These are phyloP conservation scores for Rugonectria rugulosa DNA, from an alignment of 2,329 filamentous ascomycete species.

Conservation along the genomic window DNA sequence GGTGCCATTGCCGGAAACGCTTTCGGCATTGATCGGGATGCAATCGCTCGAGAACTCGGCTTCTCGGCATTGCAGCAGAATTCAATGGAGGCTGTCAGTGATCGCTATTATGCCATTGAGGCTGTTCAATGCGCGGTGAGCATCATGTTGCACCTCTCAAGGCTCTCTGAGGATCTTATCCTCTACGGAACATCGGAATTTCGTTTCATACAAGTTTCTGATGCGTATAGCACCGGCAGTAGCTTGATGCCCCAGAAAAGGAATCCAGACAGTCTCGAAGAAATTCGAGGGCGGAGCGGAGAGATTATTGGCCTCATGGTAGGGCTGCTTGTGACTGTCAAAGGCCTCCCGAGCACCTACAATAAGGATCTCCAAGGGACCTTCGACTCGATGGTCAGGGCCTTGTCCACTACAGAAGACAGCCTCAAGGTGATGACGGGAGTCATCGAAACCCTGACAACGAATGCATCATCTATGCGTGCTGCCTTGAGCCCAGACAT, in stretches of 20 bases:
- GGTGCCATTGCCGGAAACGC: slow-evolving; percentile 84
- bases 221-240: slow-evolving; percentile 81
- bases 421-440: too few species aligned
- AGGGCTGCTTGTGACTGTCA: slow-evolving; percentile 60
- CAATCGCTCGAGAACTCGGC: slow-evolving; percentile 80
- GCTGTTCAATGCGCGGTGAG: slow-evolving; percentile 81
- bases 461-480: slow-evolving; percentile 74
- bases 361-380: slow-evolving; percentile 83
- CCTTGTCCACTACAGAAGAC: slow-evolving; percentile 78
- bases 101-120: slow-evolving; percentile 85
- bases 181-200: slow-evolving; percentile 82
- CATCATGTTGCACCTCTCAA: slow-evolving; percentile 80
- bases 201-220: slow-evolving; percentile 76
- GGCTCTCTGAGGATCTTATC: slow-evolving; percentile 87
- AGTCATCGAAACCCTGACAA: slow-evolving; percentile 71
- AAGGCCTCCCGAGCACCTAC: slow-evolving; percentile 75
- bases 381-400: slow-evolving; percentile 79
- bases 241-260: slow-evolving; percentile 87
- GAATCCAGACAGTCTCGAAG: slow-evolving; percentile 55
- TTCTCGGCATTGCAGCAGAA: slow-evolving; percentile 80
- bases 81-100: slow-evolving; percentile 77
- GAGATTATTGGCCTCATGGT: slow-evolving; percentile 75
- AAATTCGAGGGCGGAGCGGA: slow-evolving; percentile 63
- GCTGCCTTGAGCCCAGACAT: slow-evolving; percentile 76
- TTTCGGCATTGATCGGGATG: slow-evolving; percentile 81